These are phyloP conservation scores for Penicillium dipodomyicola DNA, from an alignment of 495 filamentous ascomycete species.

Conservation along the genomic window DNA sequence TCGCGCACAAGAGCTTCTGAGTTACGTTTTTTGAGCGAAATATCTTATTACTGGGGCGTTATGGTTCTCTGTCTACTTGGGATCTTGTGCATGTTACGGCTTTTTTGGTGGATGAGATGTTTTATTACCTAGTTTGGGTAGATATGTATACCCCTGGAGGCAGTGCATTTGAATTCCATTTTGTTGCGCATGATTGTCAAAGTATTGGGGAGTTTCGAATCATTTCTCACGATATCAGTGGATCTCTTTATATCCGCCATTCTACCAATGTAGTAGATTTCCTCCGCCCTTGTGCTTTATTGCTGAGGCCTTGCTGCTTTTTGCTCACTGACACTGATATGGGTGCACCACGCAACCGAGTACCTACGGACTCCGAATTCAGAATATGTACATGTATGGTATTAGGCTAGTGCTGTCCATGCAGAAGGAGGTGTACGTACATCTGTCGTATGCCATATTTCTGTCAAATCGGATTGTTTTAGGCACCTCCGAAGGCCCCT, in stretches of 20 bases:
- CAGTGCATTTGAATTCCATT: slow-evolving; percentile 2
- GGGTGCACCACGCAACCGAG: too few species aligned
- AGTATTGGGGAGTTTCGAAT: not conserved
- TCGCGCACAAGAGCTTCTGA: slow-evolving; percentile 54
- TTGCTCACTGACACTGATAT: too few species aligned
- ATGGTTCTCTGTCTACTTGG: slow-evolving; percentile 9
- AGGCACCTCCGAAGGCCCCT: too few species aligned
- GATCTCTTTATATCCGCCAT: not conserved
- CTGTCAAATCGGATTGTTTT: too few species aligned
- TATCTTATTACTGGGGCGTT: slow-evolving; percentile 3
- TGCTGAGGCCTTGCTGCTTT: too few species aligned
- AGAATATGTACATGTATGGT: too few species aligned
- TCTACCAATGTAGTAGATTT: too few species aligned
- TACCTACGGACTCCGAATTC: too few species aligned
- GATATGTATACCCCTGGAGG: slow-evolving; percentile 10
- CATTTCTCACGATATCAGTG: not conserved
- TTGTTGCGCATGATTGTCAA: not conserved
- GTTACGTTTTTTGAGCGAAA: slow-evolving; percentile 39
- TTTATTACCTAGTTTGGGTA: slow-evolving; percentile 8
- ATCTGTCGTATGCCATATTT: too few species aligned
- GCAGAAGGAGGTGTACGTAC: too few species aligned
- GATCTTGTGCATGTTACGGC: slow-evolving; percentile 5
- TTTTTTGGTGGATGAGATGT: slow-evolving; percentile 11
- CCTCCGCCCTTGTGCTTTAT: too few species aligned
- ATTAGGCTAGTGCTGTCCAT: too few species aligned